phyloP scores from a whole-genome alignment of 345 rosid genomes.

The Gossypium herbaceum region DNA sequence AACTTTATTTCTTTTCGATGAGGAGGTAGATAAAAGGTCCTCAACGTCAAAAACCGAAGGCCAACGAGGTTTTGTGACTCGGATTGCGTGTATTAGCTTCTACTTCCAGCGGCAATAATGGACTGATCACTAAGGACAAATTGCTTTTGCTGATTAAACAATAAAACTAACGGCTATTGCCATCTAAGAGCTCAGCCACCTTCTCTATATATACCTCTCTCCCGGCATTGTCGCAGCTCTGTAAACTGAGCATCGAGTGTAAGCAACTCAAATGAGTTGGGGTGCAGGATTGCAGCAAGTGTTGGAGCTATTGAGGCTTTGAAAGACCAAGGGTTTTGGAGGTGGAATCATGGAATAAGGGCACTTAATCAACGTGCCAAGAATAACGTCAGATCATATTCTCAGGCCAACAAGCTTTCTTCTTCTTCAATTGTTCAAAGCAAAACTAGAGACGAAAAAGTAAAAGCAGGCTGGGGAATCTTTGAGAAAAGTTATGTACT shows the following conservation, averaged over 20 bases:
- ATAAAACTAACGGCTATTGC: neutral
- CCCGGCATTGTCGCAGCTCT: neutral
- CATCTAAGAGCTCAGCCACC: neutral
- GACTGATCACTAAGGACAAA: neutral
- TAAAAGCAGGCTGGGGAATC: conserved; percentile 38
- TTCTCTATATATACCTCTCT: neutral
- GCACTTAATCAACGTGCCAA: conserved; percentile 42
- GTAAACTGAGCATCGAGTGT: neutral
- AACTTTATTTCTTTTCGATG: neutral
- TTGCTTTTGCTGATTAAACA: neutral
- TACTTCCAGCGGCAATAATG: neutral
- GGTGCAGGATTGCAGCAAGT: conserved; percentile 36
- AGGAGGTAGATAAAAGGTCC: neutral
- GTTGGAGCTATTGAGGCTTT: conserved; percentile 56
- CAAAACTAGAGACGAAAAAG: conserved; percentile 24
- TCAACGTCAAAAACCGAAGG: neutral
- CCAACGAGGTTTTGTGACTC: neutral
- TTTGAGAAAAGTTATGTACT: conserved; percentile 46
- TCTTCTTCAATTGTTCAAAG: conserved; percentile 19
- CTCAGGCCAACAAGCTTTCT: conserved; percentile 41
- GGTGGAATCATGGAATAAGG: conserved; percentile 46
- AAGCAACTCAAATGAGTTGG: conserved; percentile 25
- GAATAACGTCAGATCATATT: conserved; percentile 30
- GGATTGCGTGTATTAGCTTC: neutral
- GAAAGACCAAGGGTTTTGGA: conserved; percentile 55